Percentiles rank a stretch among this genome's conserved stretches.
phyloP scores from a whole-genome alignment of 2,329 filamentous ascomycete genomes.

The Aspergillus clavatus region DNA sequence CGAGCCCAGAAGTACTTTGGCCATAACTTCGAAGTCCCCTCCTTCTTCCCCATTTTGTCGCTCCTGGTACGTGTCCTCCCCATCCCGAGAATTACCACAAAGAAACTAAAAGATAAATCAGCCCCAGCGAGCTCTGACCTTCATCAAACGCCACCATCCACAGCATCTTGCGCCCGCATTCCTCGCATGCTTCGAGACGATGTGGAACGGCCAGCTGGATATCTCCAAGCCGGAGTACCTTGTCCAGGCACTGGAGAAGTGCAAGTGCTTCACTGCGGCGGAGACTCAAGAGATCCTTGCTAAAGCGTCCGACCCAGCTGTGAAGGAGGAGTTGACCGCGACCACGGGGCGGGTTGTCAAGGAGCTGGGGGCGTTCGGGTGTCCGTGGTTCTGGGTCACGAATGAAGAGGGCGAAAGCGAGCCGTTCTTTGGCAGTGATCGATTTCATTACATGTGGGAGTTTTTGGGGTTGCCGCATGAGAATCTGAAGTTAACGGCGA shows the following conservation, averaged over 20 bases:
- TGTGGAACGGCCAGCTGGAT: conserved; percentile 60
- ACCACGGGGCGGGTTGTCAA: conserved; percentile 57
- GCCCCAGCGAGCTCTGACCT: conserved; percentile 62
- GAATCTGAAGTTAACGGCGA: conserved; percentile 22
- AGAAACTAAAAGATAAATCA: conserved; percentile 24
- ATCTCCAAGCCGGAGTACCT: conserved; percentile 57
- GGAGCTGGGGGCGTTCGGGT: conserved; percentile 66
- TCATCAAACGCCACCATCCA: conserved; percentile 58
- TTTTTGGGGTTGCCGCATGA: conserved; percentile 53
- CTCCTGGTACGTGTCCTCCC: conserved; percentile 44
- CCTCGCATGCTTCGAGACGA: conserved; percentile 52
- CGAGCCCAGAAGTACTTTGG: conserved; percentile 52
- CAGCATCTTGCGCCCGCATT: conserved; percentile 51
- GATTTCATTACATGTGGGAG: conserved; percentile 58
- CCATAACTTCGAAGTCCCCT: conserved; percentile 38
- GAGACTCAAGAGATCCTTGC: conserved; percentile 55
- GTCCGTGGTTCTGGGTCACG: conserved; percentile 69
- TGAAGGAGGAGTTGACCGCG: conserved; percentile 51
- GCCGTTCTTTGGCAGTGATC: conserved; percentile 75
- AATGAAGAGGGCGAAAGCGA: conserved; percentile 51
- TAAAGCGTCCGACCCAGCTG: conserved; percentile 47
- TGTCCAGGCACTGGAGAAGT: conserved; percentile 19
- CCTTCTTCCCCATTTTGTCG: conserved; percentile 53
- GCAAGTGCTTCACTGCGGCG: conserved; percentile 35
- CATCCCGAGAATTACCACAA: conserved; percentile 25